Evolutionary conservation across 163 green algal genomes (phyloP), one percentile per base, ranked within the genome.

Genomic region (Picocystis sp.): DNA sequence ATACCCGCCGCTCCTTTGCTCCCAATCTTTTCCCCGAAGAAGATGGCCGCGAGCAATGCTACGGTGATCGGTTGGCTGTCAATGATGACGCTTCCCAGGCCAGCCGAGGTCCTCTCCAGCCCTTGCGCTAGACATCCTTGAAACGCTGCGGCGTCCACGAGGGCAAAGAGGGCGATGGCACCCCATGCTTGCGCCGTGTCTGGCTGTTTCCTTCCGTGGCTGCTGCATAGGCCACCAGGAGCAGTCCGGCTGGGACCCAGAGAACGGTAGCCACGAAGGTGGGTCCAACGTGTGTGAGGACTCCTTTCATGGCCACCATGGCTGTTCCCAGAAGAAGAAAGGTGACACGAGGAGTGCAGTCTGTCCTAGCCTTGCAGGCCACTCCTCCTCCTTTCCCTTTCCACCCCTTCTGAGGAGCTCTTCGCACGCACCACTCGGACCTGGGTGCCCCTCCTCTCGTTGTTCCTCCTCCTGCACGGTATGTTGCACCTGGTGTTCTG

Each of bases 281-380:
- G 9, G 19, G 41, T 49, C n/a, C 19, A 10, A 61, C 41, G 8
- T 22, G 6, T 45, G 43, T 48, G 6, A 14, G 11, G 3, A 45
- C 6, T 13, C 74, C 75, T 73, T 94, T 93, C 84, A 95, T 93
- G 22, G 77, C 82, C 0, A 92, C 81, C 86, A 94, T 95, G 19
- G 61, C 75, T 6, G 87, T 94, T 22, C 88, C 88, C 88, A 97
- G 47, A 97, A 94, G 57, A 94, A 94, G 63, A 97, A 97, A 5
- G 88, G 88, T 1, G 81, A 91, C 2, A 95, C 77, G 0, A 97
- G 74, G 12, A 95, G 49, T n/a, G 58, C 52, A 12, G 53, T 43
- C 1, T 38, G 29, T 38, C 29, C 29, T 8, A 38, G 5, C 8
- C 29, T 3, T 38, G 29, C 29, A 8, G 29, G 29, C 29, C 29